These are phyloP conservation scores for Cercospora zeina DNA, from an alignment of 2,329 filamentous ascomycete species.

Conservation along the genomic window DNA sequence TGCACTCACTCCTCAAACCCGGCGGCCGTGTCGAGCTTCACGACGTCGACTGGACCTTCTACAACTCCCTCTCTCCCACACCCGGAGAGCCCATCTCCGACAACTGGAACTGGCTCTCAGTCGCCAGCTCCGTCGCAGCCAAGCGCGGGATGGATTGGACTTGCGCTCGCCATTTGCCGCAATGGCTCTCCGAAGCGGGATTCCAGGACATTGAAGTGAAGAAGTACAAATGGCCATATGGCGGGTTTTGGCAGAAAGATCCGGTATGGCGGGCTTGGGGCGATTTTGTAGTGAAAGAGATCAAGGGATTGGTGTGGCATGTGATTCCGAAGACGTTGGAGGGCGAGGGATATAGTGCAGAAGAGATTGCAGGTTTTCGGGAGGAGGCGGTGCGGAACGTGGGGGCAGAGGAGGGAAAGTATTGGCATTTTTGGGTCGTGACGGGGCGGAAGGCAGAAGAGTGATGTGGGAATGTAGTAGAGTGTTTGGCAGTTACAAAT, in stretches of 20 bases:
- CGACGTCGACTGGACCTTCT: constrained; percentile 26
- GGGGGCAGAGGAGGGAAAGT: constrained; percentile 20
- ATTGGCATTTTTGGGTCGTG: constrained; percentile 22
- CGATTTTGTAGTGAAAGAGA: constrained; percentile 18
- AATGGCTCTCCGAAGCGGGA: constrained; percentile 26
- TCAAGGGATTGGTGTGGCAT: constrained; percentile 17
- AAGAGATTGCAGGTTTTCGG: constrained; percentile 14
- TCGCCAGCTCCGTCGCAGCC: constrained; percentile 6
- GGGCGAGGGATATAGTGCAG: constrained; percentile 14
- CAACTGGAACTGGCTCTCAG: constrained; percentile 25
- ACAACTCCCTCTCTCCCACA: not conserved
- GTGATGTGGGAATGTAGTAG: not conserved
- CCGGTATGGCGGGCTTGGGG: constrained; percentile 19
- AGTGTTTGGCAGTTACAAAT: not conserved
- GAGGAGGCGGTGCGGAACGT: constrained; percentile 18
- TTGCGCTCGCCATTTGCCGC: constrained; percentile 1
- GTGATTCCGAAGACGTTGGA: constrained; percentile 18
- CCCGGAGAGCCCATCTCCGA: constrained; percentile 17
- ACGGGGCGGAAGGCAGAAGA: constrained; percentile 16
- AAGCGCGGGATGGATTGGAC: constrained; percentile 12
- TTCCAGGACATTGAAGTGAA: constrained; percentile 27
- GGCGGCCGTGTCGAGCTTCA: constrained; percentile 30
- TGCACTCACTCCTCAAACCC: constrained; percentile 23
- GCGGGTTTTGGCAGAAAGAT: constrained; percentile 16
- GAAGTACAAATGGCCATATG: constrained; percentile 27